phyloP scores from a whole-genome alignment of 2,329 filamentous ascomycete species.

The Paradendryphiella salina region DNA sequence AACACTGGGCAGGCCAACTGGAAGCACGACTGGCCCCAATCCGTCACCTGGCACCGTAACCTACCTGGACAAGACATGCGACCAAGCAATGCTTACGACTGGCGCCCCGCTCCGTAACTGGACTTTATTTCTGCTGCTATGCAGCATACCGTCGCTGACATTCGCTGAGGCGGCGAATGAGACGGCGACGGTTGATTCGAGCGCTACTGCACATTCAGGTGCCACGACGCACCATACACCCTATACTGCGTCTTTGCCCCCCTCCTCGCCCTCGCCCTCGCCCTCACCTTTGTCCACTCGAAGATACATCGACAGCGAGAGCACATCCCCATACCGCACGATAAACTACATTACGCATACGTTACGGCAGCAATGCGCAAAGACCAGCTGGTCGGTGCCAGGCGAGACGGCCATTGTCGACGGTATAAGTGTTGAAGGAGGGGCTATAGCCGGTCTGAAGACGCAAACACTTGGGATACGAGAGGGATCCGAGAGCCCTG shows the following conservation, averaged over 20 bases:
- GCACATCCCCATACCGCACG: slow-evolving; percentile 59
- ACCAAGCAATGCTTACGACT: slow-evolving; percentile 47
- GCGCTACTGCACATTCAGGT: slow-evolving; percentile 33
- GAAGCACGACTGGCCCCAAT: slow-evolving; percentile 1
- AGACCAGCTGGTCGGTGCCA: slow-evolving; percentile 58
- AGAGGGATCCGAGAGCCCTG: slow-evolving; percentile 11
- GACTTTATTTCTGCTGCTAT: slow-evolving; percentile 41
- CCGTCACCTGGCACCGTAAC: slow-evolving; percentile 20
- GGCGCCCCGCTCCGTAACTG: slow-evolving; percentile 45
- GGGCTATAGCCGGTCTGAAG: slow-evolving; percentile 16
- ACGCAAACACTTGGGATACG: slow-evolving; percentile 13
- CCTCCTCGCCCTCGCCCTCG: slow-evolving; percentile 16
- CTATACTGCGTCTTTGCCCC: background rate
- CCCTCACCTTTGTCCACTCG: slow-evolving; percentile 13
- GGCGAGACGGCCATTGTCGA: slow-evolving; percentile 17
- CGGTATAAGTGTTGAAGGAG: slow-evolving; percentile 16
- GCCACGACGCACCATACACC: slow-evolving; percentile 22
- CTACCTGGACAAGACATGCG: slow-evolving; percentile 43
- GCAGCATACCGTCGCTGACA: slow-evolving; percentile 35
- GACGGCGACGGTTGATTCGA: slow-evolving; percentile 25
- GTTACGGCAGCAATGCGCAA: slow-evolving; percentile 74
- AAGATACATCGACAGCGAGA: slow-evolving; percentile 38
- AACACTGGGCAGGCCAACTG: slow-evolving; percentile 16
- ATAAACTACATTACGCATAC: slow-evolving; percentile 83
- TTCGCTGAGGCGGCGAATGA: slow-evolving; percentile 41